phyloP scores from a whole-genome alignment of 257 asterid species.

The Oldenlandia corymbosa region DNA sequence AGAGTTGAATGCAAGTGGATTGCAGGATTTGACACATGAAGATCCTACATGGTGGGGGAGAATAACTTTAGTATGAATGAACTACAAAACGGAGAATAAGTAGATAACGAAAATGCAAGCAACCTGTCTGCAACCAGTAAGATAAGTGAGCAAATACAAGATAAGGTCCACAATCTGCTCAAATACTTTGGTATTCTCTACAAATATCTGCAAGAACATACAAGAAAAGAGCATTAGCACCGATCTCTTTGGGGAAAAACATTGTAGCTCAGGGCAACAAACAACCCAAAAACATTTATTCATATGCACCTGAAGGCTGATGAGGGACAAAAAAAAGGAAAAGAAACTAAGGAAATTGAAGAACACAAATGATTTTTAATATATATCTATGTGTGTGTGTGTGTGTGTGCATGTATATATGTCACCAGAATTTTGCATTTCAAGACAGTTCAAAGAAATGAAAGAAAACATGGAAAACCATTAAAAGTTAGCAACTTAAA shows the following conservation, averaged over 20 bases:
- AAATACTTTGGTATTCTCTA: conserved; percentile 76
- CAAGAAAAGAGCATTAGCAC: not conserved
- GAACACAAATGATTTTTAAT: too few relatives aligned
- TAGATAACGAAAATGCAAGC: conserved; percentile 16
- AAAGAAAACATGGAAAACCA: not conserved
- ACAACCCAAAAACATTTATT: too few relatives aligned
- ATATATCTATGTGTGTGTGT: too few relatives aligned
- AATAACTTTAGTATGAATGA: conserved; percentile 18
- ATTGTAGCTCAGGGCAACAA: too few relatives aligned
- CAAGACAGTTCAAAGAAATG: not conserved
- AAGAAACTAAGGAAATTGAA: not conserved
- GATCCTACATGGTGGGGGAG: conserved; percentile 41
- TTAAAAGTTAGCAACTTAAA: not conserved
- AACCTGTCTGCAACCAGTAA: conserved; percentile 78
- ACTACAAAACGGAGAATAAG: conserved; percentile 4
- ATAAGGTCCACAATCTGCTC: conserved; percentile 86
- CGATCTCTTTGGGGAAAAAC: not conserved
- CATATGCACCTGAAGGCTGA: too few relatives aligned
- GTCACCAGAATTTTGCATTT: not conserved
- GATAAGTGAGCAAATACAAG: conserved; percentile 63
- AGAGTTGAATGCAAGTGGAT: conserved; percentile 89
- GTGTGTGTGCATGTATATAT: too few relatives aligned
- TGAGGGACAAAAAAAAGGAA: too few relatives aligned
- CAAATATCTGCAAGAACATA: conserved; percentile 58
- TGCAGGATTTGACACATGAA: conserved; percentile 50